Base-by-base conservation (phyloP, 2,329 filamentous ascomycete species). In the Sporothrix humicola region DNA sequence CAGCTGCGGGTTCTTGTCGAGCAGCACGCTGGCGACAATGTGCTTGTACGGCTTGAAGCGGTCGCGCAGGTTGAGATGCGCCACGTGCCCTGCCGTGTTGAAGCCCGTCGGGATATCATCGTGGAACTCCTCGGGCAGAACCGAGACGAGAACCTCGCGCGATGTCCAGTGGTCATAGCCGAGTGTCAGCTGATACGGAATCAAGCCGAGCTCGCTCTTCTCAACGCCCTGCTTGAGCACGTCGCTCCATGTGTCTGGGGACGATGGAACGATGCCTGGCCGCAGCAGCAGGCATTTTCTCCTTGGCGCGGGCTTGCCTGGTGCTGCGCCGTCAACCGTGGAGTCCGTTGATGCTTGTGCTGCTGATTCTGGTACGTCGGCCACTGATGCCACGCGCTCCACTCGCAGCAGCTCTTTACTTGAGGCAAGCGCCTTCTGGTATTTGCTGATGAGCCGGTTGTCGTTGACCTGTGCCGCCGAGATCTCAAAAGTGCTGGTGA, bases 141-240 rank as follows among this genome's bases (percentile, higher is more conserved):
- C 89, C 3, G 93, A 89, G 68, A 86, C 86, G 79, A 98, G 93
- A 54, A 99, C 92, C 77, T 98, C 95, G 93, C 92, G 85, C 80
- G 97, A 95, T 69, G 86, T 91, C 93, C 94, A 98, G 82, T 95
- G 91, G 78, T 92, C 88, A 82, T 99, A 99, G 77, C 91, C 89
- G 74, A 98, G 86, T 50, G 88, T 84, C 73, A 98, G 82, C 75
- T 92, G 87, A 81, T 92, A 98, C 0, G 93, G 92, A 0, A 94
- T 84, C 48, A 98, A 82, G 37, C 97, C 87, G 44, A 98, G 82
- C 59, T 93, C 89, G 42, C 92, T 88, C 70, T 86, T 85, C 76
- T 91, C 85, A 4, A 94, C 88, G 48, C 93, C 89, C 76, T 93
- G 89, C 74, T 85, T 87, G 65, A 98, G 82, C 54, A 86, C 88